Conservation (phyloP, 225 moss, liverwort and hornwort species). For the Sphagnum contortum region DNA sequence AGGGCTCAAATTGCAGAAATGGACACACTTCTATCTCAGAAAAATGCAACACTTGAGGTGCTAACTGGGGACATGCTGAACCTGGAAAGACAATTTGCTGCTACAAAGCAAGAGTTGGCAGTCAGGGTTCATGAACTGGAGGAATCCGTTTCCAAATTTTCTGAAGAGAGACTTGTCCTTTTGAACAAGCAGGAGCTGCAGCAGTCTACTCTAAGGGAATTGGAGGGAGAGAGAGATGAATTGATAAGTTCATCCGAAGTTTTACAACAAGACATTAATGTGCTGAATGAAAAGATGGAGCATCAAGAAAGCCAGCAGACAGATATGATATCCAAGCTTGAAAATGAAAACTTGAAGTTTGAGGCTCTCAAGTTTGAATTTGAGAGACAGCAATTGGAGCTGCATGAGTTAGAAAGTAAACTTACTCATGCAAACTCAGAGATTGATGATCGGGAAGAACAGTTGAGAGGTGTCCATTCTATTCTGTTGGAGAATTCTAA, state of each 20-base stretch:
- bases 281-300: too few relatives aligned
- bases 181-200: slow-evolving; percentile 17
- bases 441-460: slow-evolving; percentile 30
- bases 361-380: slow-evolving; percentile 18
- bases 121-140: slow-evolving; percentile 30
- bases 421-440: slow-evolving; percentile 22
- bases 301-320: slow-evolving; percentile 2
- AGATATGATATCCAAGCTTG: slow-evolving; percentile 23
- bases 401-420: slow-evolving; percentile 26
- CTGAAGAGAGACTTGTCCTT: slow-evolving; percentile 18
- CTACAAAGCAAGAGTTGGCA: slow-evolving; percentile 17
- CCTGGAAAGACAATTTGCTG: slow-evolving; percentile 17
- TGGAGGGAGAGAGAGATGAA: slow-evolving; percentile 17
- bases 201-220: slow-evolving; percentile 17
- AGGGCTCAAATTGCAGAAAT: slow-evolving; percentile 13
- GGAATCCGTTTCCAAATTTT: slow-evolving; percentile 19
- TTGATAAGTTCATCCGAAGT: slow-evolving; percentile 3
- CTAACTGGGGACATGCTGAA: slow-evolving; percentile 16
- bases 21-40: slow-evolving; percentile 16
- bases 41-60: slow-evolving; percentile 14
- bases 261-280: too few relatives aligned
- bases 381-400: slow-evolving; percentile 17
- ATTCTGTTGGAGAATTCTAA: slow-evolving; percentile 31
- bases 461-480: slow-evolving; percentile 39
- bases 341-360: too few relatives aligned